A percentile compares a stretch with the other conserved stretches of the same genome.
Conservation (phyloP, 805 yeast species). For the Metschnikowia colocasiae region DNA sequence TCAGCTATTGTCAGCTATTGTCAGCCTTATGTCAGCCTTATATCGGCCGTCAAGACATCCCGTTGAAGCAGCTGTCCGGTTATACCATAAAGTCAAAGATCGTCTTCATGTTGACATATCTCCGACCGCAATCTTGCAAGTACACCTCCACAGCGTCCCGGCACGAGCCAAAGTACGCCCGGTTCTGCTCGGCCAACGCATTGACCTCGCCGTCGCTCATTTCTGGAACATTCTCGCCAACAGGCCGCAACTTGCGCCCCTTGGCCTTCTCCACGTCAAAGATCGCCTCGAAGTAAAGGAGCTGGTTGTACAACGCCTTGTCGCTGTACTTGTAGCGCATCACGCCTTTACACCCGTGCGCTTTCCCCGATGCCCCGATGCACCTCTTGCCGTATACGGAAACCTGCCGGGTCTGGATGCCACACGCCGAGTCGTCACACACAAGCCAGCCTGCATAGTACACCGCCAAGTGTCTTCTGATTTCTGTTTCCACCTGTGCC, state of each 20-base stretch:
- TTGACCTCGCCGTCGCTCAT: constrained; percentile 51
- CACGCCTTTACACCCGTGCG: constrained; percentile 71
- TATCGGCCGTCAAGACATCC: no score
- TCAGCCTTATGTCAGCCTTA: no score
- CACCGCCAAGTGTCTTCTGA: constrained; percentile 63
- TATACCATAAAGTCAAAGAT: constrained; percentile 62
- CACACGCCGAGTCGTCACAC: constrained; percentile 86
- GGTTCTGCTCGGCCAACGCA: constrained; percentile 78
- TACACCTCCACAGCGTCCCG: constrained; percentile 66
- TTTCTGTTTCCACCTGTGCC: constrained; percentile 68
- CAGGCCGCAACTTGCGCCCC: constrained; percentile 49
- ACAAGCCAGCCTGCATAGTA: constrained; percentile 85
- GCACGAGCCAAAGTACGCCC: constrained; percentile 52
- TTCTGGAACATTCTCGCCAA: neutral
- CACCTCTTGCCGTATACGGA: constrained; percentile 89
- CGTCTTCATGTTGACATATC: constrained; percentile 80
- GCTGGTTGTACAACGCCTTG: constrained; percentile 79
- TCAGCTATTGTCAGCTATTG: no score
- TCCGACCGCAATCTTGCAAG: constrained; percentile 75
- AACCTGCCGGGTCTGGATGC: constrained; percentile 73
- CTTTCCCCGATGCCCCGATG: constrained; percentile 58
- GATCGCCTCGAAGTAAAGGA: constrained; percentile 70
- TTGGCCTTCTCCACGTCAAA: constrained; percentile 82
- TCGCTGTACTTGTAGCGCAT: constrained; percentile 76
- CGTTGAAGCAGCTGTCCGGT: no score